Evolutionary conservation across 148 eudicot genomes (phyloP), one percentile per base, ranked within the genome.

Genomic region (Diospyros lotus): DNA sequence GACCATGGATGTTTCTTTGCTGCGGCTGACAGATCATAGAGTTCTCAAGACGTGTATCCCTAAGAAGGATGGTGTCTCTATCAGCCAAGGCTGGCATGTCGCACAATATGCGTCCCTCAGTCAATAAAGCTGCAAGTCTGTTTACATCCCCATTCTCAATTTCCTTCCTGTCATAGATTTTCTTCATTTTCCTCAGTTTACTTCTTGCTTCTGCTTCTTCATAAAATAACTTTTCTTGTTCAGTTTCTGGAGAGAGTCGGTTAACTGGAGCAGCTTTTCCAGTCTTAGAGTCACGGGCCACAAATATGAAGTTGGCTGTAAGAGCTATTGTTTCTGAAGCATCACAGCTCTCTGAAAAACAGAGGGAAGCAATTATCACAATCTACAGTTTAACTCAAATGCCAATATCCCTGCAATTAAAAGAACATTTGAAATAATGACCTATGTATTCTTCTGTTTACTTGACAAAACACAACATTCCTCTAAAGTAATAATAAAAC

Each of bases 61-160:
- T 86, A 61, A 95, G 83, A 77, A 95, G 96, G 77, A 95, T 95
- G 89, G 94, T 89, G 76, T 95, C 86, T 82, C 99, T 86, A 83
- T 95, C 96, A 44, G 99, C 97, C 79, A 95, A 85, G 10, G 99
- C 99, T 11, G 99, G 99, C 99, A 95, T 95, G 80, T 95, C 97
- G 81, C 93, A 90, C 76, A 93, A 95, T 64, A 95, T 86, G 66
- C 97, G 90, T 9, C 99, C 99, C 81, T 92, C 96, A 43, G 94
- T 77, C 71, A 95, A 84, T 58, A 95, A 81, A 40, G 84, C 77
- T 75, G 78, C 76, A 48, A 90, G 81, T 75, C 88, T 79, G 40
- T 82, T 75, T 18, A 77, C 74, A 72, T 79, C 85, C 65, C 82
- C 89, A 74, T 80, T 82, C 77, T 79, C 86, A 73, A 73, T 68